Conservation (phyloP, 805 yeast genomes). For the Lipomyces spencermartinsiae region DNA sequence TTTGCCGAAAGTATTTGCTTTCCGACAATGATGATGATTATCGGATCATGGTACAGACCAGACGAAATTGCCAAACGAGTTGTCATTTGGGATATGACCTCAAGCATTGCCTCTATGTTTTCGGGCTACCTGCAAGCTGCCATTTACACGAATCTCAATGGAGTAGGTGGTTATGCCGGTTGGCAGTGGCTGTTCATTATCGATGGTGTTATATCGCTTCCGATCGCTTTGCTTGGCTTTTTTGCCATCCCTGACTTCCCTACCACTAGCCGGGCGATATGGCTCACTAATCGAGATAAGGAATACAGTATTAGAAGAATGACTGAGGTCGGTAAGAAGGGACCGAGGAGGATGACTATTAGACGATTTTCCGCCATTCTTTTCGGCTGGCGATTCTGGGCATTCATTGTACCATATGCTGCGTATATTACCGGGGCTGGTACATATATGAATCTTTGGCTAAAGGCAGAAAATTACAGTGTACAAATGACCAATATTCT, state of each 20-base stretch:
- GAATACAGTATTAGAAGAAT: conserved; percentile 14
- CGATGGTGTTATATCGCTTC: conserved; percentile 58
- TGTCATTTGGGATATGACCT: conserved; percentile 38
- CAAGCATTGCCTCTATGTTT: conserved; percentile 43
- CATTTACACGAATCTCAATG: conserved; percentile 41
- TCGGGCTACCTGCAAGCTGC: conserved; percentile 55
- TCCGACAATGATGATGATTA: conserved; percentile 47
- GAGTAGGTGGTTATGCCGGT: conserved; percentile 51
- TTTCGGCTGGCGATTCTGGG: conserved; percentile 31
- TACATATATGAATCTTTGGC: conserved; percentile 41
- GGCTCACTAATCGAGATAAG: conserved; percentile 3
- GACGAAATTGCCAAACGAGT: conserved; percentile 53
- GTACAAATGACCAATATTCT: conserved; percentile 44
- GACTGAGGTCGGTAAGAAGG: conserved; percentile 2
- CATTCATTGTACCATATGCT: conserved; percentile 31
- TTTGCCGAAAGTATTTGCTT: conserved; percentile 48
- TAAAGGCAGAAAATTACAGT: conserved; percentile 41
- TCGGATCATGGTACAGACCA: conserved; percentile 51
- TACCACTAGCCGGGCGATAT: conserved; percentile 1
- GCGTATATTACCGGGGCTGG: conserved; percentile 36
- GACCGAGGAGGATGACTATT: conserved; percentile 25
- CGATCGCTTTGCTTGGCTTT: conserved; percentile 50
- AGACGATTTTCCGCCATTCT: conserved; percentile 24
- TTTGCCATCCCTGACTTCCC: conserved; percentile 20
- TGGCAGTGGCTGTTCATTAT: conserved; percentile 75